Percentiles rank a stretch among this genome's conserved stretches.
Evolutionary conservation across 2,329 filamentous ascomycete species (phyloP).

Genomic region (Orbilia javanica): DNA sequence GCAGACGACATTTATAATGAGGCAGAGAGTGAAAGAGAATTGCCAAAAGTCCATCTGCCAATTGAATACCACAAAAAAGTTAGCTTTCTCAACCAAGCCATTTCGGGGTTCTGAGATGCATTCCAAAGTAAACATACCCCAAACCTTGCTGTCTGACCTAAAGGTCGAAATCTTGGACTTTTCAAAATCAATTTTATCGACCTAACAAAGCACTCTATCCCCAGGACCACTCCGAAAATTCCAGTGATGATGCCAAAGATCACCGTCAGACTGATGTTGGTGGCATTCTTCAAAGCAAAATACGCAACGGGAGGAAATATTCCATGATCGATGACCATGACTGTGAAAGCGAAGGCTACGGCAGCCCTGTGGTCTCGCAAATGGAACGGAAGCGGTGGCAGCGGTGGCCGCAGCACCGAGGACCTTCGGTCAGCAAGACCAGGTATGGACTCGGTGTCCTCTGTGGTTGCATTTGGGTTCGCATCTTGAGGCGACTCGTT

Average conservation of each 20-base stretch:
- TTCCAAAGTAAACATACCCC: conserved; percentile 31
- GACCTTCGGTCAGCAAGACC: conserved; percentile 28
- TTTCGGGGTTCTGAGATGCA: too few relatives aligned
- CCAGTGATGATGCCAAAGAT: conserved; percentile 57
- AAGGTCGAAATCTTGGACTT: conserved; percentile 37
- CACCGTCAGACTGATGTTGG: conserved; percentile 42
- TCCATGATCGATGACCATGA: conserved; percentile 57
- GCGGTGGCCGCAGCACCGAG: conserved; percentile 39
- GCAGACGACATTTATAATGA: conserved; percentile 56
- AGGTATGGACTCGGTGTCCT: conserved; percentile 21
- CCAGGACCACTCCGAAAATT: conserved; percentile 55
- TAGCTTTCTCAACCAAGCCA: too few relatives aligned
- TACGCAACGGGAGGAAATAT: conserved; percentile 49
- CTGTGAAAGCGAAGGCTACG: conserved; percentile 36
- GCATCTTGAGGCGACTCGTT: conserved; percentile 14
- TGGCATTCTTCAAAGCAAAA: conserved; percentile 46
- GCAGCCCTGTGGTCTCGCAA: conserved; percentile 45
- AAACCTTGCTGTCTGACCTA: conserved; percentile 49
- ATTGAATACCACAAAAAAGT: too few relatives aligned
- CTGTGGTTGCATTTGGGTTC: not conserved
- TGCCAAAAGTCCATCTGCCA: conserved; percentile 57
- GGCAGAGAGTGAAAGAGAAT: conserved; percentile 36
- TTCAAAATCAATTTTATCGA: conserved; percentile 47
- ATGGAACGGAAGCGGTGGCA: conserved; percentile 55
- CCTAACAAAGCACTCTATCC: conserved; percentile 43